phyloP scores from a whole-genome alignment of 2,329 filamentous ascomycete genomes.

The Aspergillus nomiae region DNA sequence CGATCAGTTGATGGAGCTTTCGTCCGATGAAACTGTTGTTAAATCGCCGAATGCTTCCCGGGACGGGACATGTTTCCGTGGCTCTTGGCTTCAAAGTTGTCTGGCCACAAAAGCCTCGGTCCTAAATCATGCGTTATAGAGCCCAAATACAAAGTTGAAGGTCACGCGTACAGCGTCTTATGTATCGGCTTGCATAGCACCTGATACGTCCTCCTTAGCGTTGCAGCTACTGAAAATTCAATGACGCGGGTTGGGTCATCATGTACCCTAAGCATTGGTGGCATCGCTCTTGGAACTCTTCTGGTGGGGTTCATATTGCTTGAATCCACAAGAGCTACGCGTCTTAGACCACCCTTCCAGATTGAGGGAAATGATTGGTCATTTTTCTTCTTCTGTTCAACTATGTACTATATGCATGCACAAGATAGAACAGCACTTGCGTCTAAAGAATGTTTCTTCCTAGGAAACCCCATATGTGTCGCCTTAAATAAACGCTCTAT shows the following conservation, averaged over 20 bases:
- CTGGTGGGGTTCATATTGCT: background rate
- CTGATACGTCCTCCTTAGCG: background rate
- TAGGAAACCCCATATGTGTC: too few relatives aligned
- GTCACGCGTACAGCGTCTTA: background rate
- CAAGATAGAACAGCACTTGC: too few relatives aligned
- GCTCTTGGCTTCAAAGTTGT: background rate
- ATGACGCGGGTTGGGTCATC: background rate
- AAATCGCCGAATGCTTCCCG: background rate
- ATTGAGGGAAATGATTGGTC: too few relatives aligned
- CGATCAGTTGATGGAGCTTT: background rate
- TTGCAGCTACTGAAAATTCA: background rate
- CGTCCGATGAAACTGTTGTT: background rate
- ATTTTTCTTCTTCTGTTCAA: too few relatives aligned
- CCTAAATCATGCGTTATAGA: background rate
- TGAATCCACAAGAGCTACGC: background rate
- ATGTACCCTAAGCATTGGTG: background rate
- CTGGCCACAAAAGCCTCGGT: background rate
- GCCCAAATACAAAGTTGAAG: background rate
- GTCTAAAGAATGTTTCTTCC: too few relatives aligned
- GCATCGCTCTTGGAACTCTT: background rate
- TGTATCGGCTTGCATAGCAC: background rate
- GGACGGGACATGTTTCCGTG: background rate
- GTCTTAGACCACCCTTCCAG: too few relatives aligned
- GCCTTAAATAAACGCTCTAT: too few relatives aligned
- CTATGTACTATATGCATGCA: too few relatives aligned